These are phyloP conservation scores for Suillus cothurnatus DNA, from an alignment of 768 basidiomycete species.

Conservation along the genomic window DNA sequence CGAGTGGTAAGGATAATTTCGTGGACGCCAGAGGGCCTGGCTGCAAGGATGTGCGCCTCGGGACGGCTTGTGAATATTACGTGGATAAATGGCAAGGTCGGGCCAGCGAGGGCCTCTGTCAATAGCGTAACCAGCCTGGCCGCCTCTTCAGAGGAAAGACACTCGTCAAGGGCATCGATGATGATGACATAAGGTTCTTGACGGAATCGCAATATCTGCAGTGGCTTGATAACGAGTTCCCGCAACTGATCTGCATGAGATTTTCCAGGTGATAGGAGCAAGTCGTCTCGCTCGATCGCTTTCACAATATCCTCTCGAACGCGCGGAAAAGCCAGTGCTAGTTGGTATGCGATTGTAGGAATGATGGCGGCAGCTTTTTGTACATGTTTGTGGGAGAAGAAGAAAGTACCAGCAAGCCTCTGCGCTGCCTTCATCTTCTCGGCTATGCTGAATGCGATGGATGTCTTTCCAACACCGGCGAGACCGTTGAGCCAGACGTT, in stretches of 20 bases:
- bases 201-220: constrained; percentile 3
- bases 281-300: constrained; percentile 13
- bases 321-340: constrained; percentile 14
- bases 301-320: constrained; percentile 12
- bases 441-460: not conserved
- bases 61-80: constrained; percentile 1
- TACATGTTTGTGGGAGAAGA: constrained; percentile 18
- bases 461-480: not conserved
- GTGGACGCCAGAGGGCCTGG: constrained; percentile 7
- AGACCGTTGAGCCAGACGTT: not conserved
- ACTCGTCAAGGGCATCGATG: constrained; percentile 11
- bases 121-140: constrained; percentile 12
- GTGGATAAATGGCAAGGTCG: not conserved
- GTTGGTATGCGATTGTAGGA: constrained; percentile 20
- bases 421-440: not conserved
- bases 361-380: constrained; percentile 11
- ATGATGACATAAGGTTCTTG: constrained; percentile 8
- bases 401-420: constrained; percentile 20
- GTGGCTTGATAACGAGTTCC: constrained; percentile 19
- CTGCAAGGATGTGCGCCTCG: not conserved
- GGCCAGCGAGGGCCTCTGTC: constrained; percentile 11
- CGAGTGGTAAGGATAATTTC: constrained; percentile 5
- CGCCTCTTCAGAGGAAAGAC: constrained; percentile 14
- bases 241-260: constrained; percentile 14
- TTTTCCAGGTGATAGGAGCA: constrained; percentile 4